Evolutionary conservation across 129 eudicot genomes (phyloP).

Genomic region (carrot (Daucus carota)): DNA sequence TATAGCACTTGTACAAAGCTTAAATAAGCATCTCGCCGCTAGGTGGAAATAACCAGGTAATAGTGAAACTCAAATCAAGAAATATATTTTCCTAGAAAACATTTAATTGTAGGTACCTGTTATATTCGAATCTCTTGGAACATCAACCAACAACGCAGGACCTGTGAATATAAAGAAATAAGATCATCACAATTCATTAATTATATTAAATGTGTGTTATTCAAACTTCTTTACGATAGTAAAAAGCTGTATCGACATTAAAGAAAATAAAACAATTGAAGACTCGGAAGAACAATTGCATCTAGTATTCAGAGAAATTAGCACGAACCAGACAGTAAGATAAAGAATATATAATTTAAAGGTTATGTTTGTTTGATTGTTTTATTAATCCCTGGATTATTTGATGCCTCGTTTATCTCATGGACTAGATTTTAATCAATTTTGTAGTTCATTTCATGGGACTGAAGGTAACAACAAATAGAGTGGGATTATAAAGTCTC

Average conservation of each 20-base stretch:
- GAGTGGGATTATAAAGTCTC: not conserved
- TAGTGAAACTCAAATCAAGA: not conserved
- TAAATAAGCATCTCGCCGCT: not conserved
- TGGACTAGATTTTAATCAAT: not conserved
- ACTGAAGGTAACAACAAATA: not conserved
- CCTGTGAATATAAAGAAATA: conserved; percentile 29
- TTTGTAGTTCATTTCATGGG: not conserved
- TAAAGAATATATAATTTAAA: not conserved
- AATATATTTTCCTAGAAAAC: too few species aligned
- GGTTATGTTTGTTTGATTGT: not conserved
- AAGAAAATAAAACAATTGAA: not conserved
- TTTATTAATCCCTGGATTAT: not conserved
- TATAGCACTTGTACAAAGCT: not conserved
- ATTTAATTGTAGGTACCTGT: conserved; percentile 29
- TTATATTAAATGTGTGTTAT: not conserved
- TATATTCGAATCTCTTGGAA: conserved; percentile 55
- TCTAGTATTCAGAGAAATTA: not conserved
- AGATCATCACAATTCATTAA: not conserved
- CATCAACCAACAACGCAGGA: conserved; percentile 52
- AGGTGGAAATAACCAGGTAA: not conserved
- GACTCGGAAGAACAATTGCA: too few species aligned
- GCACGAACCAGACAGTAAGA: not conserved
- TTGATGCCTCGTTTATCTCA: not conserved
- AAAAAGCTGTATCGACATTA: not conserved
- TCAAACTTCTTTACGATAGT: not conserved